These are phyloP conservation scores for Giardia muris DNA, from an alignment of 208 protist species.

Conservation along the genomic window DNA sequence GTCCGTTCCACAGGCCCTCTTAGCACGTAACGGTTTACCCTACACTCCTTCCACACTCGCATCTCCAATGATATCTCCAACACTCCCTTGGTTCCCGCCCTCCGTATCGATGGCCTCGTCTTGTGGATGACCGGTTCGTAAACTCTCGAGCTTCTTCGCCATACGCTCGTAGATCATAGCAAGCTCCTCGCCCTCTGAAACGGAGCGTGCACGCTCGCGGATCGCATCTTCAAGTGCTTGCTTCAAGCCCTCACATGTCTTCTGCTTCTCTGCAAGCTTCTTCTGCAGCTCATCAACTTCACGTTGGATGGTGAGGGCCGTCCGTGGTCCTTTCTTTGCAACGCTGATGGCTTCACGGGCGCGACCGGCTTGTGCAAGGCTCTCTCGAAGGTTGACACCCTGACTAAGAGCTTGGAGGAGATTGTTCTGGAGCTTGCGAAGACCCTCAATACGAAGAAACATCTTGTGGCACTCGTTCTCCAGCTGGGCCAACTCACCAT, in stretches of 20 bases:
- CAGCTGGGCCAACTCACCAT: not conserved
- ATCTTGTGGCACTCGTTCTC: constrained; percentile 5
- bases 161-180: not conserved
- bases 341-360: not conserved
- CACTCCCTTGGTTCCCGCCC: not conserved
- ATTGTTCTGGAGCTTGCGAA: not conserved
- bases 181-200: not conserved
- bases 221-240: not conserved
- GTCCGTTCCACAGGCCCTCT: not conserved
- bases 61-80: not conserved
- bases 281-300: not conserved
- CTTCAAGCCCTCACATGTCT: not conserved
- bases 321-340: not conserved
- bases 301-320: not conserved
- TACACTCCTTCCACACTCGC: not conserved
- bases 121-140: not conserved
- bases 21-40: not conserved
- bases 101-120: not conserved
- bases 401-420: not conserved
- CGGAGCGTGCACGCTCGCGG: not conserved
- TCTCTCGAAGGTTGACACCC: not conserved
- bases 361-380: not conserved
- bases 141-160: not conserved
- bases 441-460: not conserved
- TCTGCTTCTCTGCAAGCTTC: not conserved